phyloP scores from a whole-genome alignment of 1,284 basidiomycete genomes.

The Rhodofomes roseus region DNA sequence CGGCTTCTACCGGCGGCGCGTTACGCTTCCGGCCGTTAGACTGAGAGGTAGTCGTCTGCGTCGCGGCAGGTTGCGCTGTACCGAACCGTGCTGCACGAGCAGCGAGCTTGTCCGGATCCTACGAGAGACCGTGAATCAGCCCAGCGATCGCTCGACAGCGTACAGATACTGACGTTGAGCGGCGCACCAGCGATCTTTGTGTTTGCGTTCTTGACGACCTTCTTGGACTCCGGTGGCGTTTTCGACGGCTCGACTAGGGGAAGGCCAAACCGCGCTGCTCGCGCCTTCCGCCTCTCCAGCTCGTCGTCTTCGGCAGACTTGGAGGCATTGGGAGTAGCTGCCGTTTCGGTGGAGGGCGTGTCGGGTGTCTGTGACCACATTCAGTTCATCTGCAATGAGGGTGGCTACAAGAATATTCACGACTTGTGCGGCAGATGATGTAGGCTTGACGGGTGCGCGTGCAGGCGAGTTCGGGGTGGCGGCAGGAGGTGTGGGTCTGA shows the following conservation, averaged over 20 bases:
- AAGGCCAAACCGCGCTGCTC: conserved; percentile 69
- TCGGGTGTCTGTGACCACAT: background rate
- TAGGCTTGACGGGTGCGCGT: background rate
- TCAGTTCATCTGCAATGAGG: background rate
- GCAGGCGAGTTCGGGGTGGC: too few relatives aligned
- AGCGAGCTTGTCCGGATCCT: conserved; percentile 47
- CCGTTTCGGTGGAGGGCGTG: background rate
- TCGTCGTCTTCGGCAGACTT: conserved; percentile 39
- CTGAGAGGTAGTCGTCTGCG: conserved; percentile 4
- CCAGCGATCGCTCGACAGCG: background rate
- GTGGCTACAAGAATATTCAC: background rate
- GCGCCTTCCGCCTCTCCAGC: conserved; percentile 52
- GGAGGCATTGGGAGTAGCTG: background rate
- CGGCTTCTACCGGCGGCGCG: conserved; percentile 34
- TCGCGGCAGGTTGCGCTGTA: conserved; percentile 9
- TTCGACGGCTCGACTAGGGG: conserved; percentile 40
- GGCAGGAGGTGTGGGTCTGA: too few relatives aligned
- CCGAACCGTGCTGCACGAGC: conserved; percentile 53
- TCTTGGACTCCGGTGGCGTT: too few relatives aligned
- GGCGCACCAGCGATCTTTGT: conserved; percentile 13
- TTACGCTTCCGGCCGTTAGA: conserved; percentile 37
- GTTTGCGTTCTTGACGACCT: background rate
- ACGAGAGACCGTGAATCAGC: background rate
- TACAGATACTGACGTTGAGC: conserved; percentile 24
- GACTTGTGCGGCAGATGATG: background rate